Base-by-base conservation (phyloP, 352 stramenopile genomes). In the Pythium dissimile region DNA sequence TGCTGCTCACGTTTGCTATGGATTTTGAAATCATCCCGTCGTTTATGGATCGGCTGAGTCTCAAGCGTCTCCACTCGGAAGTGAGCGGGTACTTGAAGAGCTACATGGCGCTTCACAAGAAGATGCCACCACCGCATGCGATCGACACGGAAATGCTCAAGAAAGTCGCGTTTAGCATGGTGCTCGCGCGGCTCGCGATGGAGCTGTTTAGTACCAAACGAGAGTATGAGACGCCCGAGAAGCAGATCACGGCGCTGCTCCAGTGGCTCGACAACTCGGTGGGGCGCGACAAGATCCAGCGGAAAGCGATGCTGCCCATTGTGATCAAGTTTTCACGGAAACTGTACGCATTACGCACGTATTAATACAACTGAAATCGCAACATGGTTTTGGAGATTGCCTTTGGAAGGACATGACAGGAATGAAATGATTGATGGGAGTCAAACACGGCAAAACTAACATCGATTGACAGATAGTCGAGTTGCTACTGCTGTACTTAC, bases 1-100 rank as follows among this genome's bases (percentile, higher is more conserved):
- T 87, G 1, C 27, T 91, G 26, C 70, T 92, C 11, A 74, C 72
- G 50, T 91, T 92, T 44, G 77, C 83, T 21, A 76, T 91, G 53
- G 83, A 92, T 30, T 92, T 92, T 47, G 83, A 91, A 42, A 73
- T 92, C 50, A 82, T 91, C 27, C 78, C 80, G 20, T 80, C 80
- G 13, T 89, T 92, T 43, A 88, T 92, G 71, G 83, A 92, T 45
- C 80, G 83, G 0, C 54, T 89, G 9, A 89, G 75, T 37, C 66
- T 91, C n/a, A 89, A 84, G 31, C 75, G 83, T 37, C 58, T 92
- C 23, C 77, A 88, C 60, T 75, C 73, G 0, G 80, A 91, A 50
- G 66, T 89, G 1, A 55, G 73, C 11, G 71, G 69, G 2, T 69
- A 75, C 32, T 58, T 92, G 34, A 91, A 91, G 37, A 67, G 66